Base-by-base conservation (phyloP, 1,139 yeast species). In the Casaregolazyma lundiana region DNA sequence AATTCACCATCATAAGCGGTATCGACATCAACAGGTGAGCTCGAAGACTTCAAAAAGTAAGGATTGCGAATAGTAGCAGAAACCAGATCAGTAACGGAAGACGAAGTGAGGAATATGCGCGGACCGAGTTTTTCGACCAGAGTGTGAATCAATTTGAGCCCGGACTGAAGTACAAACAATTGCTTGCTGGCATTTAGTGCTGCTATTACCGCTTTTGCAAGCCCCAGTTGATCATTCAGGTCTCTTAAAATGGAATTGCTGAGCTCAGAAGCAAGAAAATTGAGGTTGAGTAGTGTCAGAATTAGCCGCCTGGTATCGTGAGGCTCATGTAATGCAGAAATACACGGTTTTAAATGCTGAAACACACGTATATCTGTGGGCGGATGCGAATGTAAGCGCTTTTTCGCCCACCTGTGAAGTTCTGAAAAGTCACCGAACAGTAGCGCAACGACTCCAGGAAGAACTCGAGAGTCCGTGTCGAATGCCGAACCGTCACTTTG, bases 351-450 rank as follows among this genome's bases (percentile, higher is more conserved):
- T 13, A 26, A 26, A 15, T 26, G 13, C 13, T 26, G 15, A n/a
- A 26, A 26, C 3, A 11, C 11, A 6, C 3, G 5, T 3, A 7
- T 26, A n/a, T 13, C 11, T 11, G 11, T 26, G 7, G 32, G 11
- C 3, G 32, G 6, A 7, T 11, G 15, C 5, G 15, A 26, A 15
- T 15, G 32, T 7, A 45, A 35, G 7, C 37, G 19, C 3, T 20
- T 16, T 19, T 45, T 48, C 38, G 67, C 64, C 67, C 68, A 64
- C 4, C 45, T 45, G 18, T 55, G 53, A 39, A 60, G 46, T 18
- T 52, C 57, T 1, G 50, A 45, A 26, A 60, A 62, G 13, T 38
- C 45, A 17, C 57, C 55, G 48, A 64, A 65, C 21, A 62, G 45
- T 43, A 65, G 58, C n/a, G 55, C 38, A 13, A 63, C 29, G n/a